Base-by-base conservation (phyloP, 192 early-diverging fungal genomes). In the Podila verticillata region DNA sequence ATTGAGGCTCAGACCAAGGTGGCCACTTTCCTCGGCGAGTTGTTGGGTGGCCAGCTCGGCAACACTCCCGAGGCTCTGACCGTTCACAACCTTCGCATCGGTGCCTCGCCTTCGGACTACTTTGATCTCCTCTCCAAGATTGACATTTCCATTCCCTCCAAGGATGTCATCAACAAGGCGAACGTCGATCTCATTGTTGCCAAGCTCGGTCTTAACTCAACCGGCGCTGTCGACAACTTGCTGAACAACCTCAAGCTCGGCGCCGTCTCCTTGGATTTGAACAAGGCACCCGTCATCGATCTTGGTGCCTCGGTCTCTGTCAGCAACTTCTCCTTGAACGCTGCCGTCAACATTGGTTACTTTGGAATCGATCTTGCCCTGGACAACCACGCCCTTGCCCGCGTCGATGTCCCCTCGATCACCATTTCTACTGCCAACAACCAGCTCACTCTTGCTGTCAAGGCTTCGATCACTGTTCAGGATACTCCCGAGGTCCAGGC, bases 271-370 rank as follows among this genome's bases (percentile, higher is more conserved):
- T 54, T 54, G 61, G 65, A 80, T 61, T 60, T 80, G 77, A 72
- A 72, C 66, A 80, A 72, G 22, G 77, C 77, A 6, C 77, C 77
- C 24, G 66, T 80, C 61, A 68, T 80, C 20, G 77, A 80, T 26
- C 56, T 80, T 17, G 77, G 77, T 20, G 57, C 77, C 28, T 80
- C 77, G 29, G n/a, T 80, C 44, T 49, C 65, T 3, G 61, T 80
- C 61, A 80, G 65, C 65, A 80, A 80, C 66, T 58, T 80, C 39
- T 72, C 77, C 1, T 22, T 80, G 39, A 67, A 62, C 48, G 77
- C 69, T 13, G 77, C 77, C 58, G 77, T 80, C 61, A 64, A 80
- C 70, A 80, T 80, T 68, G 77, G 77, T 5, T 80, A 80, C 61
- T 80, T 80, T 54, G 77, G 77, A 20, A 65, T 80, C 24, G 77